Base-by-base conservation (phyloP, 1,139 yeast genomes). In the Blastobotrys raffinosifermentans region DNA sequence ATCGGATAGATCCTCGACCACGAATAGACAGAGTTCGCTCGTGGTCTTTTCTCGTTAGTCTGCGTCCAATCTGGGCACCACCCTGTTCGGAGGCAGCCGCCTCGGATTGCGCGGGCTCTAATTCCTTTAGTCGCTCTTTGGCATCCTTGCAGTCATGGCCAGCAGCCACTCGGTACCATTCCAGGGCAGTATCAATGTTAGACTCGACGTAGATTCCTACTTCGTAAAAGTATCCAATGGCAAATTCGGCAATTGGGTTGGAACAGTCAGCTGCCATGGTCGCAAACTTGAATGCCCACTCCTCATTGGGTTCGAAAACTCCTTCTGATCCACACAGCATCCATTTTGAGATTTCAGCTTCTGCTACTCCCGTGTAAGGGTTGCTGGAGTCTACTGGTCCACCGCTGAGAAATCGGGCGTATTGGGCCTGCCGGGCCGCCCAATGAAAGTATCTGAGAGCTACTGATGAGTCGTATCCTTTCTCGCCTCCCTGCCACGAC, bases 301-400 rank as follows among this genome's bases (percentile, higher is more conserved):
- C 58, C 41, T 63, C 67, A 40, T 63, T 60, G n/a, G 56, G 51
- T 13, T 38, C 42, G 13, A 64, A 43, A 2, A 47, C 37, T 21
- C 52, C 55, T 21, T 53, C 57, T 20, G 51, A 56, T 3, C 67
- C 67, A 29, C 66, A 62, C 26, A 66, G 54, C 39, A 61, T 50
- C 70, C 71, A 64, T 44, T 65, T 64, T 26, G 65, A 58, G 13
- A 66, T 49, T 42, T 62, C 67, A 8, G 61, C 59, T 37, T 61
- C 66, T 1, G 66, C 61, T 7, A 49, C 52, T 11, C 67, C 67
- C 4, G 41, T 43, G 11, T 55, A 46, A 8, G 47, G 36, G 2
- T 49, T 44, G 15, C 31, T 19, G 9, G 35, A 47, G 2, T 31
- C 34, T 2, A 44, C 50, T 7, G 47, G 43, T 19, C 38, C 39